Conservation (phyloP, 257 asterid species). For the Rhazya stricta region DNA sequence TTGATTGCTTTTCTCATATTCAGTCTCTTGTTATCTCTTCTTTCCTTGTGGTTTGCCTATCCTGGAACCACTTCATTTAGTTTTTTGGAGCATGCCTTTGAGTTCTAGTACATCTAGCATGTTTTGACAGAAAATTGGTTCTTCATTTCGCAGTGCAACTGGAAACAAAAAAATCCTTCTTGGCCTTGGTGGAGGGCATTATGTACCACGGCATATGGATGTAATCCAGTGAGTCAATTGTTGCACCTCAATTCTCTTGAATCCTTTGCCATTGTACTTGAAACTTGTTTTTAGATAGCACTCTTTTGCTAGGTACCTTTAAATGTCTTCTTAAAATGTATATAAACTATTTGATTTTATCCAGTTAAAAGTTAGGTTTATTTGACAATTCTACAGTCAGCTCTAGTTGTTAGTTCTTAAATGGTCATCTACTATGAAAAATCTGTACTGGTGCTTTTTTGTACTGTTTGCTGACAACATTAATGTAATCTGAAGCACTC, state of each 20-base stretch:
- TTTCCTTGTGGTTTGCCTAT: neutral
- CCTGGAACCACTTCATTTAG: neutral
- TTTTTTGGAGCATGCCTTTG: neutral
- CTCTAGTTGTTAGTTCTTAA: neutral
- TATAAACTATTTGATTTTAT: neutral
- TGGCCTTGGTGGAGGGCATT: constrained; percentile 98
- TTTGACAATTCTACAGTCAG: neutral
- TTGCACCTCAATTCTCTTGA: neutral
- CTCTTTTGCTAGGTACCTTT: neutral
- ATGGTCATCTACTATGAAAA: neutral
- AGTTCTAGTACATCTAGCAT: neutral
- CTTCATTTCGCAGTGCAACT: constrained; percentile 29
- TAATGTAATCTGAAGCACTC: neutral
- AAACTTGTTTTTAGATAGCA: neutral
- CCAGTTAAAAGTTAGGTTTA: neutral
- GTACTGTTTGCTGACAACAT: neutral
- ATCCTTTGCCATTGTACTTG: neutral
- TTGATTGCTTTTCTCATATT: neutral
- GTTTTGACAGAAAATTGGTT: neutral
- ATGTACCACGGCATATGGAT: constrained; percentile 95
- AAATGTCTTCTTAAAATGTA: neutral
- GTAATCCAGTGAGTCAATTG: constrained; percentile 54
- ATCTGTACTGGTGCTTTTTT: neutral
- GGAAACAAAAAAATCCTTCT: constrained; percentile 69
- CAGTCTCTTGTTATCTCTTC: neutral